Evolutionary conservation across 1,284 basidiomycete species (phyloP).

Genomic region (Acaromyces ingoldii): DNA sequence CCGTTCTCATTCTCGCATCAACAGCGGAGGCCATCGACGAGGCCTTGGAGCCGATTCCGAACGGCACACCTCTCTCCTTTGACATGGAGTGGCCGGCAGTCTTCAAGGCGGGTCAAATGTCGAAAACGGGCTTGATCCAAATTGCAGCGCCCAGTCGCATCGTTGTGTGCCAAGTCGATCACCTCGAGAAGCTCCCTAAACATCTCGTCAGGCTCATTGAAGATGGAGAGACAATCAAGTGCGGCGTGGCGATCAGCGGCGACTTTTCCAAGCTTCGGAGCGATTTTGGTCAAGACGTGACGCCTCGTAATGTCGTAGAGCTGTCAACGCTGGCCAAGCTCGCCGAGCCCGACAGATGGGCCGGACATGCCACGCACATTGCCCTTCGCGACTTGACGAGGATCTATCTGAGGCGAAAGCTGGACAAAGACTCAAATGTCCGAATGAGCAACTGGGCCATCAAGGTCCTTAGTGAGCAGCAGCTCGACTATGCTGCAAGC

Average conservation of each 20-base stretch:
- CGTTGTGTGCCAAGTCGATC: background rate
- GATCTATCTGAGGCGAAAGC: constrained; percentile 24
- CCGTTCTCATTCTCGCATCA: no score
- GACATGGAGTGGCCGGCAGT: constrained; percentile 2
- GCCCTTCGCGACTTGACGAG: constrained; percentile 29
- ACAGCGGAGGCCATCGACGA: no score
- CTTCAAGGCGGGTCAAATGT: background rate
- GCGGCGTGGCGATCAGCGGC: constrained; percentile 33
- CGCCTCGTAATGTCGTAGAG: constrained; percentile 22
- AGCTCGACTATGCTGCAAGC: constrained; percentile 39
- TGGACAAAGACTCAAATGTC: constrained; percentile 26
- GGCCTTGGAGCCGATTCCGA: no score
- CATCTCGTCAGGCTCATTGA: constrained; percentile 21
- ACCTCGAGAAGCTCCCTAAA: constrained; percentile 2
- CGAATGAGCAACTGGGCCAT: constrained; percentile 30
- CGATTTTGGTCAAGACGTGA: constrained; percentile 25
- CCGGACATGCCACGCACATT: constrained; percentile 14
- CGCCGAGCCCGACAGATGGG: constrained; percentile 24
- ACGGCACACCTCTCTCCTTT: background rate
- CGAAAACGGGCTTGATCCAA: constrained; percentile 1
- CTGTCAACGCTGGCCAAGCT: constrained; percentile 24
- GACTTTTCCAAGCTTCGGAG: constrained; percentile 34
- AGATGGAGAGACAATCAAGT: constrained; percentile 23
- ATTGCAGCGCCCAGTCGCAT: background rate
- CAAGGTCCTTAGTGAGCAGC: constrained; percentile 14